Conservation (phyloP, 1,284 basidiomycete species). For the Meira miltonrushii region DNA sequence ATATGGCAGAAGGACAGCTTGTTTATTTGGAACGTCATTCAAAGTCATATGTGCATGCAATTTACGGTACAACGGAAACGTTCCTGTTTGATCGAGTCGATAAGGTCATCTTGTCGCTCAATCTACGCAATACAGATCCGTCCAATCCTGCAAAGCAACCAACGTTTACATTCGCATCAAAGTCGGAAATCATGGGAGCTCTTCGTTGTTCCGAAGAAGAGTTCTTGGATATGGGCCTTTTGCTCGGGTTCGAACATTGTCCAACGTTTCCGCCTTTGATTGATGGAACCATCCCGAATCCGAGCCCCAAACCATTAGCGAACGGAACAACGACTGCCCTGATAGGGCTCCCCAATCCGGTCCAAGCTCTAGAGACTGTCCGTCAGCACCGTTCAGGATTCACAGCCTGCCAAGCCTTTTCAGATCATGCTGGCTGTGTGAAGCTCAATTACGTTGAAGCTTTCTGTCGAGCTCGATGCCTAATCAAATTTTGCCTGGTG, state of each 20-base stretch:
- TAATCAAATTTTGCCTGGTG: constrained; percentile 88
- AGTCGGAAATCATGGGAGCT: constrained; percentile 69
- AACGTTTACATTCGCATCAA: constrained; percentile 76
- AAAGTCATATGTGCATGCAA: constrained; percentile 89
- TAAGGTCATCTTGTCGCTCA: constrained; percentile 80
- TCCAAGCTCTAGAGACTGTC: constrained; percentile 55
- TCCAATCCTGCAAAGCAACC: not conserved
- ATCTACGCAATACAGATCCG: constrained; percentile 18
- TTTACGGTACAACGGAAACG: constrained; percentile 84
- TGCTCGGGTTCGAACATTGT: constrained; percentile 82
- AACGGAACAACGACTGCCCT: not conserved
- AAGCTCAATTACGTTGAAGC: constrained; percentile 71
- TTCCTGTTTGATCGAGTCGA: constrained; percentile 81
- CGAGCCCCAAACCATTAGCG: not conserved
- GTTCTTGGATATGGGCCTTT: constrained; percentile 86
- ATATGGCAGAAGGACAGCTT: constrained; percentile 87
- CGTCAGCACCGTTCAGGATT: constrained; percentile 42
- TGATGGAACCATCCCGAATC: constrained; percentile 57
- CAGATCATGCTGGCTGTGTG: constrained; percentile 59
- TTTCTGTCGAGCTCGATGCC: constrained; percentile 81
- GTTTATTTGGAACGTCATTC: constrained; percentile 88
- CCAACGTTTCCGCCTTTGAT: constrained; percentile 69
- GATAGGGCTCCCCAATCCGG: constrained; percentile 22
- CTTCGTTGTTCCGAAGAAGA: constrained; percentile 77
- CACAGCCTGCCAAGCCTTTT: constrained; percentile 36